Base-by-base conservation (phyloP, 2,329 filamentous ascomycete species). In the Neoarthrinium moseri region DNA sequence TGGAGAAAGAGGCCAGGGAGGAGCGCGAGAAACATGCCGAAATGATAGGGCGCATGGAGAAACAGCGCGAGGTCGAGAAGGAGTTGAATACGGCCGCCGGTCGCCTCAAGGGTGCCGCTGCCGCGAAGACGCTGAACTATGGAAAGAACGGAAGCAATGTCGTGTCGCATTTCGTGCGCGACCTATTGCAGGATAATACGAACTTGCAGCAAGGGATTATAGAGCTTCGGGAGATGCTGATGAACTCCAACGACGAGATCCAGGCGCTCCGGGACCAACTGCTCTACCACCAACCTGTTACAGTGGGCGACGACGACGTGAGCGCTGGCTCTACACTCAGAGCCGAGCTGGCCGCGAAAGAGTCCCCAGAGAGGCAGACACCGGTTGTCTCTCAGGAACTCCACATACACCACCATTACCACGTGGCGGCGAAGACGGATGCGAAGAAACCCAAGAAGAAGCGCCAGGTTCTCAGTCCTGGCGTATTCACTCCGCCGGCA, bases 341-440 rank as follows among this genome's bases (percentile, higher is more conserved):
- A 48, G 81, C 88, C 33, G 91, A 96, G 64, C 75, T 95, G 20
- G 80, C 78, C 30, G 67, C 73, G 17, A 71, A 73, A 40, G 68
- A 75, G 32, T 58, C 61, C 42, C 60, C 62, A 21, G 59, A 53
- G 29, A 53, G 54, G 18, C 45, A 53, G 10, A 57, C 69, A 22
- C 65, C 69, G 24, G 69, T 65, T 15, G 54, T 78, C 3, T 85
- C 86, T 0, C 86, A 89, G 57, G 89, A 94, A 58, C 71, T 96
- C 12, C 92, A 96, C 58, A 88, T 97, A 36, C 92, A 97, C 60
- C 91, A 97, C 58, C 92, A 97, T 62, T 96, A 96, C 61, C 91
- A 96, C 55, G 80, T 85, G 10, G 71, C 83, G 1, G 69, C 77
- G 43, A 84, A 83, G 62, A 73, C 78, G 17, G 83, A 87, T 47